phyloP scores from a whole-genome alignment of 2,329 filamentous ascomycete species.

The Blastomyces parvus region DNA sequence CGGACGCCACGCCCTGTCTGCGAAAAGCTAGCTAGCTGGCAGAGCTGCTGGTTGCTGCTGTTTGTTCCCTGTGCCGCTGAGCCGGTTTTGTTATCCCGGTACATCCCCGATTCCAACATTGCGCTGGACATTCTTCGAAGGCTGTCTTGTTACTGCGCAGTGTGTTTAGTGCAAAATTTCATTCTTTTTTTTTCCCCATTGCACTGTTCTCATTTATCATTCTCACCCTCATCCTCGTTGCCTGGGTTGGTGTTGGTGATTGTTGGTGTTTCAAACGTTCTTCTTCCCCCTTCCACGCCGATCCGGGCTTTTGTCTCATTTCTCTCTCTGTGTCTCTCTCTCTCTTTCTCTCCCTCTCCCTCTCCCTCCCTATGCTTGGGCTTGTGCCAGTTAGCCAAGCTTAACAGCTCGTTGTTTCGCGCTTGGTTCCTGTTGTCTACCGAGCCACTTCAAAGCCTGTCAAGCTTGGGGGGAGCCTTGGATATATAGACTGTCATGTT shows the following conservation, averaged over 20 bases:
- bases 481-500: background rate
- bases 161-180: no score
- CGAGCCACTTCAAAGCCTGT: background rate
- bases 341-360: background rate
- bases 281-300: background rate
- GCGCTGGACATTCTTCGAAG: background rate
- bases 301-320: background rate
- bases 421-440: background rate
- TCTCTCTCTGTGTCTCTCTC: background rate
- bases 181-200: background rate
- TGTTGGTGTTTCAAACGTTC: background rate
- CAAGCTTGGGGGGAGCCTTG: background rate
- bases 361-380: background rate
- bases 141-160: background rate
- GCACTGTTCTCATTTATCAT: background rate
- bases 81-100: background rate
- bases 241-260: background rate
- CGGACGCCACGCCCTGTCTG: background rate
- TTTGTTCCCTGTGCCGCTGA: background rate
- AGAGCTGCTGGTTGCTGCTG: background rate
- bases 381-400: background rate
- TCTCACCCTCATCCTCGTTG: background rate
- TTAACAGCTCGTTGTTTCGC: background rate
- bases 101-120: background rate
- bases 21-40: background rate